These are phyloP conservation scores for Stagonosporopsis tanaceti DNA, from an alignment of 2,329 filamentous ascomycete genomes.

Conservation along the genomic window DNA sequence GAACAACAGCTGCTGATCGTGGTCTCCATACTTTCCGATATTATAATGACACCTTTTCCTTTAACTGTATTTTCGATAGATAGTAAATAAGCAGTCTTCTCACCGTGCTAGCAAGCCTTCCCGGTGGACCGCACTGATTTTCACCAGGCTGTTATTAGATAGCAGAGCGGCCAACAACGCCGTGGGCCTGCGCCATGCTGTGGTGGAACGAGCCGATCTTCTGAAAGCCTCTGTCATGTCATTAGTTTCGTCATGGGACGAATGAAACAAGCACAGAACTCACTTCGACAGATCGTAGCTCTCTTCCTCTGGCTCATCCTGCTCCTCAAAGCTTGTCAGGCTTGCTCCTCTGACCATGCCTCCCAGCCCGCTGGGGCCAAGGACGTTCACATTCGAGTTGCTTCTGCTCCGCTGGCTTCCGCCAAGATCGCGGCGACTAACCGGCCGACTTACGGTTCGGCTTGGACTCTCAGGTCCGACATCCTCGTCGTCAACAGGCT, in stretches of 20 bases:
- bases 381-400: conserved; percentile 41
- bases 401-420: conserved; percentile 39
- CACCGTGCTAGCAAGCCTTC: neutral
- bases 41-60: neutral
- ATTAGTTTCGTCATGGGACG: conserved; percentile 23
- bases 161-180: conserved; percentile 31
- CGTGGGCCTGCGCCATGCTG: conserved; percentile 44
- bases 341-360: conserved; percentile 49
- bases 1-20: neutral
- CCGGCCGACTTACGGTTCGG: conserved; percentile 46
- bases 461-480: conserved; percentile 45
- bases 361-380: conserved; percentile 32
- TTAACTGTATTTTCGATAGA: neutral
- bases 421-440: conserved; percentile 41
- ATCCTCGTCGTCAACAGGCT: conserved; percentile 46
- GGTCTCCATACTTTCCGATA: neutral
- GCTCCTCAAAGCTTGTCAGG: conserved; percentile 48
- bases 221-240: conserved; percentile 54
- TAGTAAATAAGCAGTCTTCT: neutral
- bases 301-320: conserved; percentile 55
- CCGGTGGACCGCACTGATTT: neutral
- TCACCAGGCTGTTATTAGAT: neutral
- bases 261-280: conserved; percentile 22
- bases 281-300: conserved; percentile 60
- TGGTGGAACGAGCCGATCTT: conserved; percentile 58